Evolutionary conservation across 352 stramenopile species (phyloP).

Genomic region (Pseudoperonospora humuli): DNA sequence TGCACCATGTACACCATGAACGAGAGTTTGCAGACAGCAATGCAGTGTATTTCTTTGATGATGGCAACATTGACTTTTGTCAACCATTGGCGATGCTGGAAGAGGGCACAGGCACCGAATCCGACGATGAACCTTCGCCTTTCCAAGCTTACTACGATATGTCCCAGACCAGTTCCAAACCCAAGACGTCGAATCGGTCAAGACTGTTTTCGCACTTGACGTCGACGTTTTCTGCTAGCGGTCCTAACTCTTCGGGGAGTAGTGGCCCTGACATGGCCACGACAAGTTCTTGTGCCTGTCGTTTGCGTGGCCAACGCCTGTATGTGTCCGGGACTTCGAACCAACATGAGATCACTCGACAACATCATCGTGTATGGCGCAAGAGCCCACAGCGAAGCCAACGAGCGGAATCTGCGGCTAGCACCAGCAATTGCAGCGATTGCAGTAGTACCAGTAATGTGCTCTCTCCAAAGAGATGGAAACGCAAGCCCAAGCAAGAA

Average conservation of each 20-base stretch:
- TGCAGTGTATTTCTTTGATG: slow-evolving; percentile 48
- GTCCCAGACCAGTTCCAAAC: slow-evolving; percentile 3
- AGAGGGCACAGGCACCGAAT: slow-evolving; percentile 15
- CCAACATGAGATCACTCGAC: neutral
- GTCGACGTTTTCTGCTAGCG: slow-evolving; percentile 18
- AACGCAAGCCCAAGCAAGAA: slow-evolving; percentile 8
- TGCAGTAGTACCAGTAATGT: neutral
- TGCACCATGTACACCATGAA: slow-evolving; percentile 43
- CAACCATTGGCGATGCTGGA: slow-evolving; percentile 38
- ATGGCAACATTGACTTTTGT: slow-evolving; percentile 32
- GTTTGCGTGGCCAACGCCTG: slow-evolving; percentile 12
- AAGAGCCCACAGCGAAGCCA: slow-evolving; percentile 6
- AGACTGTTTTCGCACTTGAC: slow-evolving; percentile 22
- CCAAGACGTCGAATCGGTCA: slow-evolving; percentile 9
- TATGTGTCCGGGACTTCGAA: slow-evolving; percentile 3
- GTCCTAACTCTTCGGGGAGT: slow-evolving; percentile 4
- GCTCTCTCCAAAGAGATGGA: slow-evolving; percentile 12
- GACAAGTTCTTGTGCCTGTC: slow-evolving; percentile 12
- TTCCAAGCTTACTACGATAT: neutral
- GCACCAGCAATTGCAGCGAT: slow-evolving; percentile 14
- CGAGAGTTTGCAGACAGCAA: slow-evolving; percentile 26
- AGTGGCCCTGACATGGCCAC: neutral
- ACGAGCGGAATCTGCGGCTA: slow-evolving; percentile 9
- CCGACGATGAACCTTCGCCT: slow-evolving; percentile 14
- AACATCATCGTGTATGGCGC: slow-evolving; percentile 3